Evolutionary conservation across 139 green algal species (phyloP).

Genomic region (Pseudopediastrum boryanum): DNA sequence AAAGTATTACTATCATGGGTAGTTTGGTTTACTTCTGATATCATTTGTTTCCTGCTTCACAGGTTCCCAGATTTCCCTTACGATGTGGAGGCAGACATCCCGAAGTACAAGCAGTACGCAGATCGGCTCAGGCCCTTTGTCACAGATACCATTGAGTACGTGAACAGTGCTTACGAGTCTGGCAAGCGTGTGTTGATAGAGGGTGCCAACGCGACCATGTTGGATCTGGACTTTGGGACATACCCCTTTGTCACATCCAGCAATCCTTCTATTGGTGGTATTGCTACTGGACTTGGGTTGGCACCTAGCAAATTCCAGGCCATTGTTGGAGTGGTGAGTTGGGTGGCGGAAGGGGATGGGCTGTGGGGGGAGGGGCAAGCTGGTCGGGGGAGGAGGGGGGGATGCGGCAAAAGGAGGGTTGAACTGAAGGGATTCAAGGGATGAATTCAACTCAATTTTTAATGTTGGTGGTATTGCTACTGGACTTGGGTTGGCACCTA

Average conservation of each 20-base stretch:
- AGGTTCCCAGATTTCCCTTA: conserved; percentile 67
- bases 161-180: conserved; percentile 66
- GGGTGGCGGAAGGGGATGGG: too few species aligned
- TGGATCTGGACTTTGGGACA: conserved; percentile 99
- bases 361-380: too few species aligned
- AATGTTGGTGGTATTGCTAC: conserved; percentile 94
- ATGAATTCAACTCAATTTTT: too few species aligned
- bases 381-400: too few species aligned
- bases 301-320: conserved; percentile 86
- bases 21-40: too few species aligned
- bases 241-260: conserved; percentile 99
- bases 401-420: too few species aligned
- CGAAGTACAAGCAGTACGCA: conserved; percentile 75
- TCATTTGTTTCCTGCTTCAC: too few species aligned
- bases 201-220: conserved; percentile 98
- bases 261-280: conserved; percentile 96
- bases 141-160: conserved; percentile 85
- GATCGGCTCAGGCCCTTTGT: conserved; percentile 75
- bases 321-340: conserved; percentile 92
- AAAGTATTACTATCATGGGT: too few species aligned
- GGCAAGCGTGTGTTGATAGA: conserved; percentile 95
- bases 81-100: conserved; percentile 89
- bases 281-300: conserved; percentile 92
- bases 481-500: conserved; percentile 93
- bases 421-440: too few species aligned